Conservation (phyloP, 768 basidiomycete genomes). For the Tylopilus vinaceipallidus region DNA sequence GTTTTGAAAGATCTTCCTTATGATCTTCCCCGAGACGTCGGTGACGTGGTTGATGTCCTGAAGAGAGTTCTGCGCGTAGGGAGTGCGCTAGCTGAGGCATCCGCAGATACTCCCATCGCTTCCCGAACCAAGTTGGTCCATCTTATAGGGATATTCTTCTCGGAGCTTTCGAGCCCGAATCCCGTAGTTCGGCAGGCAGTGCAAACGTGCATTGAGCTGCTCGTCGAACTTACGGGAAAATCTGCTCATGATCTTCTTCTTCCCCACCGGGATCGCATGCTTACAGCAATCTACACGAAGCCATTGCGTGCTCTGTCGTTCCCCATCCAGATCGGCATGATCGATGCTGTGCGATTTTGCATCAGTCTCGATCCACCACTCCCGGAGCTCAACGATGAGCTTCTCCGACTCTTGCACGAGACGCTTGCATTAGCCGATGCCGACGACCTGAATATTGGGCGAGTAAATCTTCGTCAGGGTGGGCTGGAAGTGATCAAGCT, state of each 20-base stretch:
- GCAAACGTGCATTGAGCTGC: conserved; percentile 73
- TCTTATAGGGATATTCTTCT: conserved; percentile 79
- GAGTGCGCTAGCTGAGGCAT: conserved; percentile 46
- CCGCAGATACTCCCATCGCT: conserved; percentile 39
- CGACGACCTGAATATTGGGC: conserved; percentile 81
- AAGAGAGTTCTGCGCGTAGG: conserved; percentile 62
- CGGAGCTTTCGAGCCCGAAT: conserved; percentile 87
- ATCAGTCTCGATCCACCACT: conserved; percentile 86
- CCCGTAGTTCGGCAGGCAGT: conserved; percentile 80
- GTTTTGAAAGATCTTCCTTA: conserved; percentile 92
- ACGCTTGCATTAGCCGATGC: conserved; percentile 94
- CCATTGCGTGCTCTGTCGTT: conserved; percentile 94
- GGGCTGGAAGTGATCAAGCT: conserved; percentile 82
- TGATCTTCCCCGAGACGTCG: conserved; percentile 81
- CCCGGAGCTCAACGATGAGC: conserved; percentile 89
- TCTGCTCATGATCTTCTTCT: conserved; percentile 76
- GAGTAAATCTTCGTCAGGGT: conserved; percentile 74
- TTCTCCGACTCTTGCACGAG: conserved; percentile 88
- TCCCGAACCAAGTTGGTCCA: conserved; percentile 59
- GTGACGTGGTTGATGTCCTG: conserved; percentile 77
- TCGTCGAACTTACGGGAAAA: conserved; percentile 71
- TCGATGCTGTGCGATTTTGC: conserved; percentile 94
- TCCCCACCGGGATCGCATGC: conserved; percentile 83
- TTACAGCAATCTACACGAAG: conserved; percentile 91
- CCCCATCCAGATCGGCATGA: conserved; percentile 94